These are phyloP conservation scores for Irpex sp. DNA, from an alignment of 1,284 basidiomycete genomes.

Conservation along the genomic window DNA sequence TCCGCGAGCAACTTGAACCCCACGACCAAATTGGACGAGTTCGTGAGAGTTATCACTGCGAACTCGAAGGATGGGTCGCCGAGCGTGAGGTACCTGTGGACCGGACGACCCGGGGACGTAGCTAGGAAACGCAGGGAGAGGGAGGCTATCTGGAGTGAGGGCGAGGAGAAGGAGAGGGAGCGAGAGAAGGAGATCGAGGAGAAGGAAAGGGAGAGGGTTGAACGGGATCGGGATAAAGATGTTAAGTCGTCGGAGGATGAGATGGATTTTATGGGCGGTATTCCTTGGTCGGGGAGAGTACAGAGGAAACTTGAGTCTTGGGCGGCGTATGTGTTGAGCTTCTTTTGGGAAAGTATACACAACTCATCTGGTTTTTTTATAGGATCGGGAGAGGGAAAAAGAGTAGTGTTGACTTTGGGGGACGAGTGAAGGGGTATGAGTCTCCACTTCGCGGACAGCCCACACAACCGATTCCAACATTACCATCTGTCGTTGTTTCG, in stretches of 20 bases:
- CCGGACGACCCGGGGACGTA: constrained; percentile 31
- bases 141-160: constrained; percentile 32
- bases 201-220: constrained; percentile 30
- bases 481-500: constrained; percentile 33
- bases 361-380: not conserved
- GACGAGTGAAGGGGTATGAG: constrained; percentile 23
- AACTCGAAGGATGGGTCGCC: constrained; percentile 33
- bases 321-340: constrained; percentile 49
- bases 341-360: not conserved
- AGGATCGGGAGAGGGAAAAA: constrained; percentile 35
- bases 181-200: constrained; percentile 24
- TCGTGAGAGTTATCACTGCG: constrained; percentile 28
- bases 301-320: constrained; percentile 69
- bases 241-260: constrained; percentile 35
- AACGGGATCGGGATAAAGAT: constrained; percentile 30
- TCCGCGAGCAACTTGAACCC: constrained; percentile 37
- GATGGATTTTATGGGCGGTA: constrained; percentile 32
- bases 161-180: constrained; percentile 25
- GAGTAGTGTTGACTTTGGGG: constrained; percentile 32
- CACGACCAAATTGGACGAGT: constrained; percentile 40
- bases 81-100: constrained; percentile 38
- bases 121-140: constrained; percentile 30
- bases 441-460: constrained; percentile 20
- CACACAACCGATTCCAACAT: constrained; percentile 16
- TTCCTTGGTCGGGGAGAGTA: constrained; percentile 55